Evolutionary conservation across 75 land plant genomes (phyloP).

Genomic region (Cryptomeria japonica): DNA sequence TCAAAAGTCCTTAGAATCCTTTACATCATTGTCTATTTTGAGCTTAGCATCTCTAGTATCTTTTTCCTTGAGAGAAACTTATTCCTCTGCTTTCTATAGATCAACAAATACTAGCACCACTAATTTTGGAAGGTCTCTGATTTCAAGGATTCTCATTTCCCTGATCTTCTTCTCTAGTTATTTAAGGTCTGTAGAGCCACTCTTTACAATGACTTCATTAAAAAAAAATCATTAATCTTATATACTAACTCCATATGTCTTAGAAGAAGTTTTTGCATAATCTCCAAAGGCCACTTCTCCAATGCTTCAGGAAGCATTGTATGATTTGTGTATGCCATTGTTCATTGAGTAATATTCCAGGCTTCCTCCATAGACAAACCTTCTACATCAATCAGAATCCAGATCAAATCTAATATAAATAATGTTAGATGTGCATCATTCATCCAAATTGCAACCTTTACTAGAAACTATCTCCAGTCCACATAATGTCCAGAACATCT

Average conservation of each 20-base stretch:
- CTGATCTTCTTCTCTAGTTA: too few species aligned
- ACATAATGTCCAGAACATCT: slow-evolving; percentile 56
- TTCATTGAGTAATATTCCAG: slow-evolving; percentile 91
- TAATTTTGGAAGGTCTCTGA: too few species aligned
- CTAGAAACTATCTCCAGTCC: slow-evolving; percentile 82
- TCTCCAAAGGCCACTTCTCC: slow-evolving; percentile 91
- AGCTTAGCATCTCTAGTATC: slow-evolving; percentile 26
- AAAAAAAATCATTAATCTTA: slow-evolving; percentile 79
- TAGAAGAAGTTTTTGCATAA: slow-evolving; percentile 86
- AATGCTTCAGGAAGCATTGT: slow-evolving; percentile 97
- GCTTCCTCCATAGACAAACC: slow-evolving; percentile 84
- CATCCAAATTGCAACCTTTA: slow-evolving; percentile 94
- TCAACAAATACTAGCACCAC: too few species aligned
- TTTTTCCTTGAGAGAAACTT: too few species aligned
- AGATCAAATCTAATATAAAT: slow-evolving; percentile 86
- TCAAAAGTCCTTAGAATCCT: too few species aligned
- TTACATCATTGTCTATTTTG: neutral
- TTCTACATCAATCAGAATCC: slow-evolving; percentile 82
- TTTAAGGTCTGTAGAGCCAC: too few species aligned
- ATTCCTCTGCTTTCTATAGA: too few species aligned
- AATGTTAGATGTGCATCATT: slow-evolving; percentile 98
- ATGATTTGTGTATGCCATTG: slow-evolving; percentile 96
- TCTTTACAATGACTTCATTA: too few species aligned
- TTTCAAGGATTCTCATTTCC: too few species aligned
- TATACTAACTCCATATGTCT: slow-evolving; percentile 89